Conservation (phyloP, 2,329 filamentous ascomycete genomes). For the Ophiostoma ips region DNA sequence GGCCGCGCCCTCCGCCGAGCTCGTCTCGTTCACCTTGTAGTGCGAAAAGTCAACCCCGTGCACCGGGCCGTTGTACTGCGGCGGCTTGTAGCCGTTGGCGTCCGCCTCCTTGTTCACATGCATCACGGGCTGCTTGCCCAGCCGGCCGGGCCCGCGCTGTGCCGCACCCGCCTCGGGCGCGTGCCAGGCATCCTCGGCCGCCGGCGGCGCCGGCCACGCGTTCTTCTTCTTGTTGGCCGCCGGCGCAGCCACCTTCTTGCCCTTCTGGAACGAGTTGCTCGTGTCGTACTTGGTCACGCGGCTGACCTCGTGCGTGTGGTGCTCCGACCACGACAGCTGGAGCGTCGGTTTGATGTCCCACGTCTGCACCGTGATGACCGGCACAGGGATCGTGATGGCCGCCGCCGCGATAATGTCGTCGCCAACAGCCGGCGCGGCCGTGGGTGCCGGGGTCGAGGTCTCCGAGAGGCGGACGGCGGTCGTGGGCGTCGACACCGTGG, state of each 20-base stretch:
- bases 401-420: not conserved
- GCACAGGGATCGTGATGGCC: not conserved
- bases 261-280: not conserved
- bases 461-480: not conserved
- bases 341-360: not conserved
- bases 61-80: not conserved
- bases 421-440: not conserved
- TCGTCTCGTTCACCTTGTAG: not conserved
- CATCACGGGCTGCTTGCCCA: no score
- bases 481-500: not conserved
- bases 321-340: not conserved
- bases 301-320: not conserved
- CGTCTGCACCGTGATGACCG: not conserved
- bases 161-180: no score
- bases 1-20: no score
- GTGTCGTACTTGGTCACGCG: not conserved
- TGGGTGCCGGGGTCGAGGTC: not conserved
- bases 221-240: no score
- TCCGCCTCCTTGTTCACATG: not conserved
- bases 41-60: not conserved
- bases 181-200: no score
- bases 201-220: no score
- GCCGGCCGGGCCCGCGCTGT: no score
- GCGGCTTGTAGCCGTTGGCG: not conserved
- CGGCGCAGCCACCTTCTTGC: no score